phyloP scores from a whole-genome alignment of 148 eudicot genomes.

The Rhododendron griersonianum region DNA sequence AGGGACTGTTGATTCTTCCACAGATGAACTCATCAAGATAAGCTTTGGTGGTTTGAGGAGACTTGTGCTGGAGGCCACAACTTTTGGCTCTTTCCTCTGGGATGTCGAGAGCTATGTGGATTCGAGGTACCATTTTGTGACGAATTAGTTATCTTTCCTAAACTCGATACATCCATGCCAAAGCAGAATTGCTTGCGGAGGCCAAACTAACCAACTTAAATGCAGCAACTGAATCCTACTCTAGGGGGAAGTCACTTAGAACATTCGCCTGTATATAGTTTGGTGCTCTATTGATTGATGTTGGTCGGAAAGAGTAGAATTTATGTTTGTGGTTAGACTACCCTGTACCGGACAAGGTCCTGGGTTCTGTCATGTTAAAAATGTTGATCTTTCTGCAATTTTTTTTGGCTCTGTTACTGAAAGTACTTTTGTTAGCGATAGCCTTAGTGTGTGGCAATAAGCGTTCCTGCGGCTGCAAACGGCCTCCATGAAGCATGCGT shows the following conservation, averaged over 20 bases:
- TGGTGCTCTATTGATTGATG: background rate
- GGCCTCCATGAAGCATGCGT: background rate
- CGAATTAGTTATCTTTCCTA: constrained; percentile 28
- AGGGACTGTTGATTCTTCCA: constrained; percentile 77
- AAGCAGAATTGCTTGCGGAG: background rate
- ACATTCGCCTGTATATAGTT: constrained; percentile 4
- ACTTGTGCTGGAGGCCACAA: constrained; percentile 88
- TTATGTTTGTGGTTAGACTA: background rate
- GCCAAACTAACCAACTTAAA: background rate
- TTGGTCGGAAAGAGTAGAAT: background rate
- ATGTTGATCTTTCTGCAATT: background rate
- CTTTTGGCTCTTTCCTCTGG: constrained; percentile 97
- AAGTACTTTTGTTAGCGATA: background rate
- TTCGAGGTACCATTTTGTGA: constrained; percentile 72
- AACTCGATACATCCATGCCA: background rate
- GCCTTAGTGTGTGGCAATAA: background rate
- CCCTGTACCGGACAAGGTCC: background rate
- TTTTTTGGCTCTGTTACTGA: background rate
- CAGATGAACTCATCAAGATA: constrained; percentile 68
- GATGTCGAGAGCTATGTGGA: constrained; percentile 95
- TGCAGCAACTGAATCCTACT: background rate
- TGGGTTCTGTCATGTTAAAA: background rate
- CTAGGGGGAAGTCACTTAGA: background rate
- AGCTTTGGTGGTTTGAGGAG: constrained; percentile 75
- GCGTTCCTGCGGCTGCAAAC: background rate